phyloP scores from a whole-genome alignment of 768 basidiomycete species.

The Boletus insuetus region DNA sequence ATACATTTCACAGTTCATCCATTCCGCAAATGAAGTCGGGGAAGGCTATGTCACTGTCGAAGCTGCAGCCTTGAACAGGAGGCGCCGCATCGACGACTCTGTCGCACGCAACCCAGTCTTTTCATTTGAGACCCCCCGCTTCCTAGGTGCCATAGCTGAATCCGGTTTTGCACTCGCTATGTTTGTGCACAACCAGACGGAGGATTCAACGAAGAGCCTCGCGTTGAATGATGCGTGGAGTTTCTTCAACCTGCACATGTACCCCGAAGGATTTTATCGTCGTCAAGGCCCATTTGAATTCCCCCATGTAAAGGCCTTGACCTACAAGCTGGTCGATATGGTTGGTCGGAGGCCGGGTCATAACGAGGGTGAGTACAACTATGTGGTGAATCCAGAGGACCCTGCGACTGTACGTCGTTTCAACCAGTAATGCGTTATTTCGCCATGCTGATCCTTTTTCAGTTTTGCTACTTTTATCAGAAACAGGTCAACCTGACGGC shows the following conservation, averaged over 20 bases:
- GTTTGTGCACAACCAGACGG: conserved; percentile 21
- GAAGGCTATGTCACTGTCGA: conserved; percentile 16
- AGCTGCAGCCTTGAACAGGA: conserved; percentile 16
- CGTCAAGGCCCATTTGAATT: conserved; percentile 13
- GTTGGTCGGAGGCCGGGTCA: conserved; percentile 12
- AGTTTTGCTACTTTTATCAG: conserved; percentile 18
- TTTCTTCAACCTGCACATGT: conserved; percentile 15
- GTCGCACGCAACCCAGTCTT: conserved; percentile 22
- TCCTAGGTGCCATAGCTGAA: conserved; percentile 13
- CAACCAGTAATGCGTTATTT: background rate
- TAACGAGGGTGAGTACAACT: conserved; percentile 16
- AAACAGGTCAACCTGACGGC: conserved; percentile 12
- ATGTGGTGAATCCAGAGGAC: conserved; percentile 8
- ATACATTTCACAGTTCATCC: conserved; percentile 2
- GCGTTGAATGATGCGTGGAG: conserved; percentile 12
- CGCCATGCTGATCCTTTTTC: background rate
- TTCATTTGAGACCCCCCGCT: conserved; percentile 15
- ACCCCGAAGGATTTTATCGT: conserved; percentile 15
- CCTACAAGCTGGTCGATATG: background rate
- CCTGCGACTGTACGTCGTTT: conserved; percentile 7
- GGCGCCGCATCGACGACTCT: conserved; percentile 19
- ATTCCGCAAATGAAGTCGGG: conserved; percentile 15
- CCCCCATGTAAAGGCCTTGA: background rate
- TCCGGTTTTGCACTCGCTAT: conserved; percentile 14
- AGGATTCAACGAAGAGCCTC: conserved; percentile 6